Conservation (phyloP, 1,284 basidiomycete genomes). For the Inonotus hispidus region DNA sequence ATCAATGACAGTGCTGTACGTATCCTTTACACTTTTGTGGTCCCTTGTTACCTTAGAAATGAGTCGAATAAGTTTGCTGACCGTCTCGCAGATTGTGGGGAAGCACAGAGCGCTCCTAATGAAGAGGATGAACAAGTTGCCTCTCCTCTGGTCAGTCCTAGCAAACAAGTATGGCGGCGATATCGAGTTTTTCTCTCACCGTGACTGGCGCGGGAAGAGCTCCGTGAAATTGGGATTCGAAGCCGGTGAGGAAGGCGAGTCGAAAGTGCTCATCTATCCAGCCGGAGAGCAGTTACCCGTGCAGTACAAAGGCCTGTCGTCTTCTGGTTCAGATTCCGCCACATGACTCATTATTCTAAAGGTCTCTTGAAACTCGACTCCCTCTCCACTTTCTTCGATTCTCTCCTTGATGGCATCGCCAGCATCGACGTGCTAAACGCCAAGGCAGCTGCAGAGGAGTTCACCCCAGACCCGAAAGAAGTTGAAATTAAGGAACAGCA, state of each 20-base stretch:
- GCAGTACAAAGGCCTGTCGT: slow-evolving; percentile 51
- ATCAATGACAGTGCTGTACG: slow-evolving; percentile 44
- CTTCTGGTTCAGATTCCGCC: neutral
- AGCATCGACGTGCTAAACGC: slow-evolving; percentile 42
- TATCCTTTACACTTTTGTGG: neutral
- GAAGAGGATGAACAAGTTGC: slow-evolving; percentile 73
- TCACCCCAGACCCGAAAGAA: slow-evolving; percentile 37
- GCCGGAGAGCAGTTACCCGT: slow-evolving; percentile 47
- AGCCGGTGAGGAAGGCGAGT: slow-evolving; percentile 45
- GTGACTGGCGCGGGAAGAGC: slow-evolving; percentile 59
- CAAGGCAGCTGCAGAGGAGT: slow-evolving; percentile 35
- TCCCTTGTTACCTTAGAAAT: neutral
- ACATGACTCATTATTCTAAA: slow-evolving; percentile 24
- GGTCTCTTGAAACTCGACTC: slow-evolving; percentile 61
- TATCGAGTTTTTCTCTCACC: slow-evolving; percentile 63
- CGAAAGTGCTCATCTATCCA: slow-evolving; percentile 64
- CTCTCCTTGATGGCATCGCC: slow-evolving; percentile 57
- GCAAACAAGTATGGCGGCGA: slow-evolving; percentile 68
- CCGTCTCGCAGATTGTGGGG: slow-evolving; percentile 39
- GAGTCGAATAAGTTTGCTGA: neutral
- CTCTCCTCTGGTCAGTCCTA: slow-evolving; percentile 82
- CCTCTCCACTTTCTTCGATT: slow-evolving; percentile 62
- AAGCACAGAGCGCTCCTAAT: slow-evolving; percentile 68
- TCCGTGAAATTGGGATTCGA: slow-evolving; percentile 53
- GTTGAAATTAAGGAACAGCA: slow-evolving; percentile 44